Evolutionary conservation across 495 filamentous ascomycete species (phyloP).

Genomic region (Annulohypoxylon moriforme): DNA sequence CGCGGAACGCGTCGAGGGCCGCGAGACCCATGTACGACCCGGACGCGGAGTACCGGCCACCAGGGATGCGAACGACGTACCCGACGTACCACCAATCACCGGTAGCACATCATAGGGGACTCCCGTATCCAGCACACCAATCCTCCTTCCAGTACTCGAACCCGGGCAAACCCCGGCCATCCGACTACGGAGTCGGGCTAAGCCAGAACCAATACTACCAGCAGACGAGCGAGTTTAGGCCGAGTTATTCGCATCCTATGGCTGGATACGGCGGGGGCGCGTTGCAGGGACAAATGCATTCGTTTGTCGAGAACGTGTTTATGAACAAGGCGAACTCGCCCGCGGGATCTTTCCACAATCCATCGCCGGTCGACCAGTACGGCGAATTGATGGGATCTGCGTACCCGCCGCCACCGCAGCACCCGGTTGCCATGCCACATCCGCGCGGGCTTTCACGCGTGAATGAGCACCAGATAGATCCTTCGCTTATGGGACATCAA

Average conservation of each 20-base stretch:
- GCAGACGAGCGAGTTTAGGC: constrained; percentile 48
- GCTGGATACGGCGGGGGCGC: background rate
- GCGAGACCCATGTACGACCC: constrained; percentile 48
- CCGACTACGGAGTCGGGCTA: constrained; percentile 64
- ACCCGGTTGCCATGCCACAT: constrained; percentile 28
- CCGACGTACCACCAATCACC: constrained; percentile 42
- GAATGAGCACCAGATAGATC: constrained; percentile 41
- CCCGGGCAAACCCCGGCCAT: constrained; percentile 68
- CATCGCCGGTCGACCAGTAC: constrained; percentile 47
- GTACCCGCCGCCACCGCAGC: constrained; percentile 37
- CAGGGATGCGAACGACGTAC: constrained; percentile 44
- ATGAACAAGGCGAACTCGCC: constrained; percentile 53
- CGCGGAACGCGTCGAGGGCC: constrained; percentile 47
- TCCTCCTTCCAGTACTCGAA: constrained; percentile 72
- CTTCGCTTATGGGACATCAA: constrained; percentile 34
- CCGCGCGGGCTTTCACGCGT: constrained; percentile 10
- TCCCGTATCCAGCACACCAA: constrained; percentile 54
- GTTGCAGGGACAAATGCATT: constrained; percentile 15
- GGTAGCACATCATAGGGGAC: constrained; percentile 47
- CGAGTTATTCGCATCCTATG: constrained; percentile 37
- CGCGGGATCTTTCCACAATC: constrained; percentile 50
- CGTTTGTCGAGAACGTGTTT: constrained; percentile 56
- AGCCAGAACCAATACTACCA: constrained; percentile 72
- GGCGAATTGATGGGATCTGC: constrained; percentile 36
- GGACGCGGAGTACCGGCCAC: constrained; percentile 52